Evolutionary conservation across 805 yeast species (phyloP), one percentile per base, ranked within the genome.

Genomic region (Barnettozyma wickerhamii): DNA sequence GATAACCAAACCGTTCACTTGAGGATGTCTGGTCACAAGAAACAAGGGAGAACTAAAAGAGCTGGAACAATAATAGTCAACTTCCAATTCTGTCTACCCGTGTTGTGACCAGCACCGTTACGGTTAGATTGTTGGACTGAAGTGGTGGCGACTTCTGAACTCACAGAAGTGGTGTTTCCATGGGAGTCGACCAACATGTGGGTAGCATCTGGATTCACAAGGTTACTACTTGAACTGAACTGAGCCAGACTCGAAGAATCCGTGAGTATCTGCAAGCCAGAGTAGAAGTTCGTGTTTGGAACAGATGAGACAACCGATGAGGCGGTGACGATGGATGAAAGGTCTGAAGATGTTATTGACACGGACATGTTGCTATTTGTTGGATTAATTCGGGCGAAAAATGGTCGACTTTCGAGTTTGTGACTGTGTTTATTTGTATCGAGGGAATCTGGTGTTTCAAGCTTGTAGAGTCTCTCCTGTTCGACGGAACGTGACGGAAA

Each of bases 251-350:
- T 21, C 4, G 33, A 48, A 4, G 48, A 34, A 35, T 51, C 56
- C n/a, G 56, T 52, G 12, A 51, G 36, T 18, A 27, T 40, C 14
- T 46, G 42, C 12, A 52, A 39, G 27, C 49, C 38, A 3, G 58
- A 45, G 40, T 52, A 53, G 46, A 53, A 53, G 19, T 47, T 42
- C 3, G 49, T 28, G 28, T 20, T 20, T 21, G 28, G 26, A 23
- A 15, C 17, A 5, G 28, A 21, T 23, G 19, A 14, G 18, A 31
- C 23, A 21, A 4, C 9, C 24, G 19, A 6, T 15, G 30, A 15
- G n/a, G 28, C 7, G 6, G 17, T 9, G 17, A 7, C 35, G n/a
- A 19, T 4, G 26, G 26, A 7, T 12, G 12, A 12, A 12, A 23
- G 26, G 9, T 23, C 26, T 23, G 26, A 23, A 23, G 26, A 23